Conservation (phyloP, 805 yeast species). For the Ogataea pilisensis region DNA sequence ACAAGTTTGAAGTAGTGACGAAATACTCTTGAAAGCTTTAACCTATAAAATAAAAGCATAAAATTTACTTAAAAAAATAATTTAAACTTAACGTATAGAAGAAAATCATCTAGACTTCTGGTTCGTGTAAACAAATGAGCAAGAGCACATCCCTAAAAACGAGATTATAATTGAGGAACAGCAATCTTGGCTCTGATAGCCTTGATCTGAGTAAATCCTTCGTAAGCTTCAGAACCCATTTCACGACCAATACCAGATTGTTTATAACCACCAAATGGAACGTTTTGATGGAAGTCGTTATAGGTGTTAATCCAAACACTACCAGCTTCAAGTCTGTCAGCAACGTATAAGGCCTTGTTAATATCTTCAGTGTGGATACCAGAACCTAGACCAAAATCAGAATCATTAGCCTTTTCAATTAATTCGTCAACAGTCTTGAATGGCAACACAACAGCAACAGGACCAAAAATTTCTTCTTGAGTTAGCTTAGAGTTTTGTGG, state of each 20-base stretch:
- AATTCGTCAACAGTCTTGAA: conserved; percentile 74
- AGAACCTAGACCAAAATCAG: conserved; percentile 83
- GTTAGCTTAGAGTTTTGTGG: conserved; percentile 69
- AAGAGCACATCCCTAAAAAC: no score
- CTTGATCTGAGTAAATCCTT: conserved; percentile 60
- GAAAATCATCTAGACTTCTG: no score
- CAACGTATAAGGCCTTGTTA: conserved; percentile 61
- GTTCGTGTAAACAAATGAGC: no score
- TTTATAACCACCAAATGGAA: conserved; percentile 71
- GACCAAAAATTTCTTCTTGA: conserved; percentile 90
- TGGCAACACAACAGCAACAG: conserved; percentile 73
- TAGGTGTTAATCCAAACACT: conserved; percentile 78
- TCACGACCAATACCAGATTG: conserved; percentile 71
- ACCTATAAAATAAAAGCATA: no score
- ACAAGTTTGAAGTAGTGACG: no score
- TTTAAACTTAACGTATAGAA: no score
- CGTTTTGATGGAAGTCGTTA: conserved; percentile 61
- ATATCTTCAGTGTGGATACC: conserved; percentile 75
- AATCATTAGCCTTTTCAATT: conserved; percentile 66
- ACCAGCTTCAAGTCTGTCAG: conserved; percentile 70
- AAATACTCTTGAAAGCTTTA: no score
- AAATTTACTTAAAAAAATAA: no score
- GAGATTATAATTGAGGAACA: conserved; percentile 14
- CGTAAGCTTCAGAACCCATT: conserved; percentile 66
- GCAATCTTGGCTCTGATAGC: conserved; percentile 51